Conservation (phyloP, 164 flowering plant species). For the Hamamelis virginiana region DNA sequence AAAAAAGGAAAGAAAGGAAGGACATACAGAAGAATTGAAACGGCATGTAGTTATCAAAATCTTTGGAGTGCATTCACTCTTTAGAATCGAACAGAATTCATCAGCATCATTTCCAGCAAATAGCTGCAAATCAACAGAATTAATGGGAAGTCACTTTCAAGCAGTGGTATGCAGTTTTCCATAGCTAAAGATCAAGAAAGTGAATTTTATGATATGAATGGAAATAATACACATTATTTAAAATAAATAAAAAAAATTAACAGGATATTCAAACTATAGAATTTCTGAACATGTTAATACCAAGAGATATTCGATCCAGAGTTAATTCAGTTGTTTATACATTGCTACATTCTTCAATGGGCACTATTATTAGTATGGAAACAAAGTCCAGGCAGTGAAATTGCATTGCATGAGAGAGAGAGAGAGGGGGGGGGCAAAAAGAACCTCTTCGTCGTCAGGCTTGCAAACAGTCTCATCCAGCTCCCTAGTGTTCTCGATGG, state of each 20-base stretch:
- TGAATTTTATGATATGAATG: neutral
- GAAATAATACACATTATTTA: too few species aligned
- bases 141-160: too few species aligned
- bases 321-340: too few species aligned
- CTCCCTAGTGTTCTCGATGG: conserved; percentile 92
- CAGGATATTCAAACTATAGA: too few species aligned
- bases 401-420: neutral
- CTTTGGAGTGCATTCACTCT: conserved; percentile 52
- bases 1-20: neutral
- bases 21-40: conserved; percentile 76
- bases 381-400: too few species aligned
- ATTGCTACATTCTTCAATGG: too few species aligned
- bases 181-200: neutral
- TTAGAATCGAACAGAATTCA: conserved; percentile 74
- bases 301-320: too few species aligned
- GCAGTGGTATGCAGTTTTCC: neutral
- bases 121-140: conserved; percentile 42
- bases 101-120: conserved; percentile 88
- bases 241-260: too few species aligned
- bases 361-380: too few species aligned
- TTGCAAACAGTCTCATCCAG: conserved; percentile 83
- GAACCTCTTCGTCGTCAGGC: conserved; percentile 92
- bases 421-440: neutral
- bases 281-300: too few species aligned
- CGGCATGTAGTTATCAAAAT: conserved; percentile 88